Evolutionary conservation across 306 rosid genomes (phyloP).

Genomic region (Chamaecrista fasciculata): DNA sequence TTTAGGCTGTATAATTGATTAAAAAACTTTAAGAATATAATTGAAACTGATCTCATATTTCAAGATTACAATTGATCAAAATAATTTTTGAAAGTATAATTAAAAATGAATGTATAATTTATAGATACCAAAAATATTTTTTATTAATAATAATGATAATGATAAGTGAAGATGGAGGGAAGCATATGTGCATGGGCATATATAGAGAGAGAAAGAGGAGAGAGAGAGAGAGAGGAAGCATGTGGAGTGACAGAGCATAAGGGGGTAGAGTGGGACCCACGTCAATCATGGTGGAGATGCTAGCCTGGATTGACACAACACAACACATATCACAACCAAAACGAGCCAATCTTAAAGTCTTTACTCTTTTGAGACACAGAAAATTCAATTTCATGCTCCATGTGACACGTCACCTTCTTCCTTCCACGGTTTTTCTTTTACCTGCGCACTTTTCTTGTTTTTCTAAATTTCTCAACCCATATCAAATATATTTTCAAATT

Average conservation of each 20-base stretch:
- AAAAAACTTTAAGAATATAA: too few species aligned
- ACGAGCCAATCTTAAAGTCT: neutral
- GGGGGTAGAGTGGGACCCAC: slow-evolving; percentile 46
- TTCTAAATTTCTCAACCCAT: too few species aligned
- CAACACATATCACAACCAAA: slow-evolving; percentile 37
- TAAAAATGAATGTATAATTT: too few species aligned
- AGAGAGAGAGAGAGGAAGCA: too few species aligned
- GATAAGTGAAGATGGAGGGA: slow-evolving; percentile 33
- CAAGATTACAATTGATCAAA: too few species aligned
- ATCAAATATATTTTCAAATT: too few species aligned
- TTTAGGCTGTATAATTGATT: too few species aligned
- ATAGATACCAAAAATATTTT: too few species aligned
- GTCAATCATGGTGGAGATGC: slow-evolving; percentile 58
- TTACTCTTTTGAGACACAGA: neutral
- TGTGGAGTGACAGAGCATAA: slow-evolving; percentile 65
- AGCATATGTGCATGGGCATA: slow-evolving; percentile 62
- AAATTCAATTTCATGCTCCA: neutral
- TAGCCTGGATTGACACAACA: slow-evolving; percentile 74
- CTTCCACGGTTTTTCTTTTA: neutral
- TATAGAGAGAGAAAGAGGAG: too few species aligned
- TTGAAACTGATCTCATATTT: too few species aligned
- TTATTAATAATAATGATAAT: too few species aligned
- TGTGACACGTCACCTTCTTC: slow-evolving; percentile 11
- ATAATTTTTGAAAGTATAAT: too few species aligned
- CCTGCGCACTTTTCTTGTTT: neutral